Conservation (phyloP, 2,329 filamentous ascomycete species). For the Pseudogymnoascus sp. region DNA sequence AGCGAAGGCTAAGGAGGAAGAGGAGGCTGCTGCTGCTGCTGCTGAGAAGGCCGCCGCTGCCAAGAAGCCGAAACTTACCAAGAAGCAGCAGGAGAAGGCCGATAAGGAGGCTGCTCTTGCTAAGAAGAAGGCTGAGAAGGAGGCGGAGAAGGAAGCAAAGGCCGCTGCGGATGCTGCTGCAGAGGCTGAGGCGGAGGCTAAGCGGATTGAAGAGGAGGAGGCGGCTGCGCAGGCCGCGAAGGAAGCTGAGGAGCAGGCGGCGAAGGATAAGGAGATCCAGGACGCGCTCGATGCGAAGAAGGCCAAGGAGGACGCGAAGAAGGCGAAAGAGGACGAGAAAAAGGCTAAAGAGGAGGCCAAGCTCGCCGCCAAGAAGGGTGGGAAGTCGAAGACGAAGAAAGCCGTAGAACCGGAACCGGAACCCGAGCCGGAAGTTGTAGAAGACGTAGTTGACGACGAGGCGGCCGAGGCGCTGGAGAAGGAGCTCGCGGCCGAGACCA, state of each 20-base stretch:
- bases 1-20: constrained; percentile 23
- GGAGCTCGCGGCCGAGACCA: constrained; percentile 8
- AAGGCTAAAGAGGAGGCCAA: constrained; percentile 35
- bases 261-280: constrained; percentile 31
- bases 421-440: constrained; percentile 21
- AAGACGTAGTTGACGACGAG: constrained; percentile 16
- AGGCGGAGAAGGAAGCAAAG: constrained; percentile 23
- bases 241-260: constrained; percentile 31
- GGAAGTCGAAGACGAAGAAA: constrained; percentile 23
- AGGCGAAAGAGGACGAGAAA: constrained; percentile 34
- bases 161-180: constrained; percentile 1
- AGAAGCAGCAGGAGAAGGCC: constrained; percentile 39
- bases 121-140: constrained; percentile 32
- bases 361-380: constrained; percentile 29
- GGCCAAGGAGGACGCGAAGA: constrained; percentile 30
- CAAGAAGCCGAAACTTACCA: constrained; percentile 20
- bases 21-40: constrained; percentile 17
- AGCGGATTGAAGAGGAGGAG: constrained; percentile 17
- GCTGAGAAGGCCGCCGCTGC: constrained; percentile 9
- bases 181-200: constrained; percentile 28
- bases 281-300: constrained; percentile 30
- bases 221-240: constrained; percentile 21
- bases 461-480: constrained; percentile 16
- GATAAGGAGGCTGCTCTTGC: constrained; percentile 32
- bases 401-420: constrained; percentile 21